phyloP scores from a whole-genome alignment of 2,329 filamentous ascomycete species.

The Fusarium equiseti region DNA sequence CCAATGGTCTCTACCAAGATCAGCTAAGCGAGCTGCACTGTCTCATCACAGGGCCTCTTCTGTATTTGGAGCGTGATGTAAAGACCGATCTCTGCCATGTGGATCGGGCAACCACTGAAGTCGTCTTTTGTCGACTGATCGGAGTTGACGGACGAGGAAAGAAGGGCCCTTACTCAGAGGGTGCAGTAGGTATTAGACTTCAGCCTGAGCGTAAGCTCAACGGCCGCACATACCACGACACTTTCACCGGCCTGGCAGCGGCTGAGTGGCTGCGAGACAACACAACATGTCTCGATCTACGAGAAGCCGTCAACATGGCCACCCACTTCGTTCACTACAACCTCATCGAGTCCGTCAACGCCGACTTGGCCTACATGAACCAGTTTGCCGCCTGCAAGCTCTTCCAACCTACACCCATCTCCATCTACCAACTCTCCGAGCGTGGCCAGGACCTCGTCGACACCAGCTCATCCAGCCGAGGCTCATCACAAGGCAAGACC shows the following conservation, averaged over 20 bases:
- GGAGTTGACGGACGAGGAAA: slow-evolving; percentile 85
- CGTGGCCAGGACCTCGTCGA: slow-evolving; percentile 79
- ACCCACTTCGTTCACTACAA: slow-evolving; percentile 87
- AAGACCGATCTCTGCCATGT: slow-evolving; percentile 88
- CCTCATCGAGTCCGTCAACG: slow-evolving; percentile 79
- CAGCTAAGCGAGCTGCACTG: slow-evolving; percentile 88
- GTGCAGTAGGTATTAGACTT: slow-evolving; percentile 74
- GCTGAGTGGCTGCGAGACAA: slow-evolving; percentile 98
- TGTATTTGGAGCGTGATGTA: slow-evolving; percentile 86
- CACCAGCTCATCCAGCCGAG: slow-evolving; percentile 64
- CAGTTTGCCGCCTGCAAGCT: slow-evolving; percentile 69
- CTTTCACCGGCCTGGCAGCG: slow-evolving; percentile 87
- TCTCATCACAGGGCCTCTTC: slow-evolving; percentile 83
- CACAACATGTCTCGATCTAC: slow-evolving; percentile 89
- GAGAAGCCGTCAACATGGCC: slow-evolving; percentile 86
- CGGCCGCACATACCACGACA: slow-evolving; percentile 81
- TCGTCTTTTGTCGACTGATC: slow-evolving; percentile 91
- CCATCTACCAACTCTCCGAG: slow-evolving; percentile 85
- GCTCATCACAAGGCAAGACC: slow-evolving; percentile 70
- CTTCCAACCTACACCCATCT: slow-evolving; percentile 88
- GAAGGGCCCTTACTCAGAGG: slow-evolving; percentile 70
- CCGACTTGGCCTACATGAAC: slow-evolving; percentile 75
- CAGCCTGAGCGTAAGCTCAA: slow-evolving; percentile 84
- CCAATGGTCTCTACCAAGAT: slow-evolving; percentile 93
- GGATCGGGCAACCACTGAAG: slow-evolving; percentile 88